phyloP scores from a whole-genome alignment of 441 rosid species.

The Corymbia citriodora region DNA sequence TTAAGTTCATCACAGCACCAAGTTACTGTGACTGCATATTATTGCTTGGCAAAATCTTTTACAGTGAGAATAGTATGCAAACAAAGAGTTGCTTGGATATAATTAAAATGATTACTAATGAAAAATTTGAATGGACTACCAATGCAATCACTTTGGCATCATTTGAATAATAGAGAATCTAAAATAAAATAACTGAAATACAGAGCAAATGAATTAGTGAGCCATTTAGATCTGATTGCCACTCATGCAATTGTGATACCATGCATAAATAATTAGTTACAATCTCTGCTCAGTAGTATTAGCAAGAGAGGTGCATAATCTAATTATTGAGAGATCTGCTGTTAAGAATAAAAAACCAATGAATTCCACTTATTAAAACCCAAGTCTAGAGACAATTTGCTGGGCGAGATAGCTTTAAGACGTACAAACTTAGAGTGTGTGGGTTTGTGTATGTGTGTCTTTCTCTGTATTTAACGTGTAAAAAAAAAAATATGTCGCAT shows the following conservation, averaged over 20 bases:
- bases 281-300: neutral
- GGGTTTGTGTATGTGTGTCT: neutral
- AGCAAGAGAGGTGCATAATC: neutral
- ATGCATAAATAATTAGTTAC: neutral
- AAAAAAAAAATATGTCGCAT: neutral
- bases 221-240: neutral
- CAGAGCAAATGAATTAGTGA: neutral
- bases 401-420: neutral
- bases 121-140: neutral
- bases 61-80: neutral
- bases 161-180: neutral
- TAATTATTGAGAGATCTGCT: neutral
- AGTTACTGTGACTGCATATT: neutral
- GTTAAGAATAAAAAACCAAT: neutral
- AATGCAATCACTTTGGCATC: neutral
- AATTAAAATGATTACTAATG: neutral
- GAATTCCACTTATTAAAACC: neutral
- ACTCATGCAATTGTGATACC: neutral
- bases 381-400: neutral
- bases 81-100: neutral
- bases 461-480: neutral
- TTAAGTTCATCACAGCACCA: neutral
- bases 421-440: neutral
- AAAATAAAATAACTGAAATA: neutral
- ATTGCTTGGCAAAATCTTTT: neutral